phyloP scores from a whole-genome alignment of 805 yeast species.

The Kluyveromyces dobzhanskii region DNA sequence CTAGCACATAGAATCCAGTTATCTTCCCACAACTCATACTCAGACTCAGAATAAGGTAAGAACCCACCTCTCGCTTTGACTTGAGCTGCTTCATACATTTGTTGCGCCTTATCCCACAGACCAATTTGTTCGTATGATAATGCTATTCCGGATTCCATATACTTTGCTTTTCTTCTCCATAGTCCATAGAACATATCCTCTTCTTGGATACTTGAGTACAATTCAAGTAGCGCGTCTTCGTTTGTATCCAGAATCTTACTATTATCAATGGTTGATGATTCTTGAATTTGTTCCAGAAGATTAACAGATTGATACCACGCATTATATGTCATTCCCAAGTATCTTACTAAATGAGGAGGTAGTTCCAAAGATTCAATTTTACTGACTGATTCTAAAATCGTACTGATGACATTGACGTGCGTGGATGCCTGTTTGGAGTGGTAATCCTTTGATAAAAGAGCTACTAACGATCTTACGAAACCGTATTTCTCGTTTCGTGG shows the following conservation, averaged over 20 bases:
- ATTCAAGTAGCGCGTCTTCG: slow-evolving; percentile 82
- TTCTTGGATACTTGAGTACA: slow-evolving; percentile 82
- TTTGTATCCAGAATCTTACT: slow-evolving; percentile 74
- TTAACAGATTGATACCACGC: slow-evolving; percentile 88
- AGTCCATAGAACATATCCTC: slow-evolving; percentile 96
- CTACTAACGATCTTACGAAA: slow-evolving; percentile 71
- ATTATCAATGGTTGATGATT: slow-evolving; percentile 54
- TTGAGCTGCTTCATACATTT: slow-evolving; percentile 92
- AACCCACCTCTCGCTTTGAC: slow-evolving; percentile 93
- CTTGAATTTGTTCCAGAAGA: slow-evolving; percentile 65
- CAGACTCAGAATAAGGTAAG: slow-evolving; percentile 90
- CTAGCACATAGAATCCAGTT: slow-evolving; percentile 98
- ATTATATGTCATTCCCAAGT: slow-evolving; percentile 76
- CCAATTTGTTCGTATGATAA: slow-evolving; percentile 93
- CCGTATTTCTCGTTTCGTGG: slow-evolving; percentile 76
- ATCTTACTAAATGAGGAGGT: slow-evolving; percentile 91
- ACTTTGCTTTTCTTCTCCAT: slow-evolving; percentile 96
- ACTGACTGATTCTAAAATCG: slow-evolving; percentile 77
- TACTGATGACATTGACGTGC: slow-evolving; percentile 79
- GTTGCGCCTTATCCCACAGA: slow-evolving; percentile 88
- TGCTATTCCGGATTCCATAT: slow-evolving; percentile 87
- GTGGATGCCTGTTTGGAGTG: slow-evolving; percentile 84
- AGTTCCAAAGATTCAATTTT: slow-evolving; percentile 63
- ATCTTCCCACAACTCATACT: slow-evolving; percentile 95
- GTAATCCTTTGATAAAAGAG: slow-evolving; percentile 79